Evolutionary conservation across 345 rosid genomes (phyloP).

Genomic region (Camelina hispida): DNA sequence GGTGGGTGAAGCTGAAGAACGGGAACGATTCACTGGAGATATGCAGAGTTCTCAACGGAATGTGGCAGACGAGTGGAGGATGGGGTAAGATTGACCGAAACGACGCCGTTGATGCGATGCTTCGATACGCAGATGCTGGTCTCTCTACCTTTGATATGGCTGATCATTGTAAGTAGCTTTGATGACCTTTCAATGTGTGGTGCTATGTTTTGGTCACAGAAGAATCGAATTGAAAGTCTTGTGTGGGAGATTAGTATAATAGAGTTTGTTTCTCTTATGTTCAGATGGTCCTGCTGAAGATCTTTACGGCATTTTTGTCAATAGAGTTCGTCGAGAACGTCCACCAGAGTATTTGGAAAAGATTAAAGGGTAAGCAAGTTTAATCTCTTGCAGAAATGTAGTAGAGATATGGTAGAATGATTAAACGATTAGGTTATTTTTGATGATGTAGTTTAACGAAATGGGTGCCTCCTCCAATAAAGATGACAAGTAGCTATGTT

Average conservation of each 20-base stretch:
- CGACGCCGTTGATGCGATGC: slow-evolving; percentile 85
- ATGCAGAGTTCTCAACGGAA: slow-evolving; percentile 84
- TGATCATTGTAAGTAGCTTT: slow-evolving; percentile 68
- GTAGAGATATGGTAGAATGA: background rate
- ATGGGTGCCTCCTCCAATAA: slow-evolving; percentile 98
- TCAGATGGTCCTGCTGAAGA: slow-evolving; percentile 96
- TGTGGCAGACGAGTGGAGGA: slow-evolving; percentile 95
- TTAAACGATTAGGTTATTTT: background rate
- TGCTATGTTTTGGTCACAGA: too few relatives aligned
- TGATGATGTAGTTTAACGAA: slow-evolving; percentile 76
- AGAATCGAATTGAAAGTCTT: too few relatives aligned
- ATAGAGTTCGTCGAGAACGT: slow-evolving; percentile 76
- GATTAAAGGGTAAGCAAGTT: slow-evolving; percentile 70
- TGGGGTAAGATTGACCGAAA: slow-evolving; percentile 88
- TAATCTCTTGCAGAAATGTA: background rate
- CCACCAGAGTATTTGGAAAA: slow-evolving; percentile 74
- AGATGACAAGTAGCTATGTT: slow-evolving; percentile 85
- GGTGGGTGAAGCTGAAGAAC: slow-evolving; percentile 62
- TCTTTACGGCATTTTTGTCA: slow-evolving; percentile 91
- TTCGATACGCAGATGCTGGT: slow-evolving; percentile 76
- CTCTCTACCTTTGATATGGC: slow-evolving; percentile 99
- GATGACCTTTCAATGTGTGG: too few relatives aligned
- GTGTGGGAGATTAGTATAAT: background rate
- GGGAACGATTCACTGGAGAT: slow-evolving; percentile 84
- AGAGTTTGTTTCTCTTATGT: background rate